phyloP scores from a whole-genome alignment of 2,329 filamentous ascomycete genomes.

The Sphaceloma murrayae region DNA sequence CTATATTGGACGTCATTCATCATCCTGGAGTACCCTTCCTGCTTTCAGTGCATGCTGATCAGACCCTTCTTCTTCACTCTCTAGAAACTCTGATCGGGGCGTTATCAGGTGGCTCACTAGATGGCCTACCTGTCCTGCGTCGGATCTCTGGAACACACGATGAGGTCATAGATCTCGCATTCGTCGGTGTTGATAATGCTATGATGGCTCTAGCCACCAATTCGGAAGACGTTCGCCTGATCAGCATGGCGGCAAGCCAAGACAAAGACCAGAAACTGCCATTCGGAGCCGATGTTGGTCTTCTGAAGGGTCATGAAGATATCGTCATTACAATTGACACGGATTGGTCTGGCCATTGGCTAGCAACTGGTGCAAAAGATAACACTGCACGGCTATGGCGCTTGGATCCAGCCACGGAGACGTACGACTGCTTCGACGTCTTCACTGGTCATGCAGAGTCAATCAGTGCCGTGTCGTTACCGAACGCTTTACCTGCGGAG shows the following conservation, averaged over 20 bases:
- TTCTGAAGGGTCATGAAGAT: constrained; percentile 84
- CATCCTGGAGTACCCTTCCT: constrained; percentile 58
- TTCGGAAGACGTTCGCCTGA: constrained; percentile 80
- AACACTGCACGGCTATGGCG: constrained; percentile 89
- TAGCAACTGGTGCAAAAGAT: constrained; percentile 92
- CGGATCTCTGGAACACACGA: constrained; percentile 94
- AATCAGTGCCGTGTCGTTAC: constrained; percentile 77
- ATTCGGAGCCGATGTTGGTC: constrained; percentile 80
- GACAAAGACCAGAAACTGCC: constrained; percentile 40
- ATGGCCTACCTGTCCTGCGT: constrained; percentile 53
- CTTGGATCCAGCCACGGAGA: constrained; percentile 63
- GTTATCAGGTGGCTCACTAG: constrained; percentile 37
- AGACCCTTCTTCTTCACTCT: constrained; percentile 71
- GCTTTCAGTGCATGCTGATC: constrained; percentile 77
- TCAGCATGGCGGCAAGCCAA: constrained; percentile 51
- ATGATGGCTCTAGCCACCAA: constrained; percentile 88
- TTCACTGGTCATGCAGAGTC: constrained; percentile 94
- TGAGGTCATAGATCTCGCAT: constrained; percentile 90
- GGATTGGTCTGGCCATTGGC: constrained; percentile 95
- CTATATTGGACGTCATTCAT: constrained; percentile 64
- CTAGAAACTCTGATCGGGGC: constrained; percentile 34
- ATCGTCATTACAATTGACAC: constrained; percentile 91
- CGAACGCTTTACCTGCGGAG: constrained; percentile 56
- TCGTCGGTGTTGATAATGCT: constrained; percentile 69
- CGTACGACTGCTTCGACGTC: constrained; percentile 68